Evolutionary conservation across 208 protist species (phyloP), one percentile per base, ranked within the genome.

Genomic region (Leishmania aethiopica): DNA sequence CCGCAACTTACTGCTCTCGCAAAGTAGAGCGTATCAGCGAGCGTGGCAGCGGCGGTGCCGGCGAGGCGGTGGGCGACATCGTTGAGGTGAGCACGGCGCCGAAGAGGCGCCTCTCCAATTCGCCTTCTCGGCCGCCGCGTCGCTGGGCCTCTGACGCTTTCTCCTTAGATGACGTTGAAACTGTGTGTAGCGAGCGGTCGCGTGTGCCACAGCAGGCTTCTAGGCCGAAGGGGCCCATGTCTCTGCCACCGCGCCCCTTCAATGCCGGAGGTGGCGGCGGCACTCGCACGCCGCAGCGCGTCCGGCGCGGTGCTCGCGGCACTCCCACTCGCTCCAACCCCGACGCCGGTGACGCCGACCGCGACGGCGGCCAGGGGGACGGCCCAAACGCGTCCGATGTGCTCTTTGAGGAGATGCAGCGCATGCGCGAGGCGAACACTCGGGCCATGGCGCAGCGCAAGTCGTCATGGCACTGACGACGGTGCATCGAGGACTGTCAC

Each of bases 401-500:
- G 32, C 47, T 91, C 42, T 75, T 96, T 17, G 79, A 76, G 4
- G 86, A 93, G 76, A 89, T 93, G 84, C 72, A 82, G 55, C 86
- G 87, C 13, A 75, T 96, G 85, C 88, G 87, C 28, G 86, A 92
- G 47, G 88, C 91, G 64, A 96, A 96, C 75, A 85, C 82, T 62
- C 85, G 84, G 28, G 93, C 93, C 6, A 87, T 95, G 73, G 81
- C 80, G 69, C 87, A 88, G 25, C 66, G 83, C 60, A 87, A 89
- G 67, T 70, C 84, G 37, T 71, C 49, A 19, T 88, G 87, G 84
- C 84, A 88, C 67, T 90, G 64, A 87, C 19, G 10, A 75, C 25
- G 35, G 28, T 69, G 62, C 32, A 28, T 69, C 11, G 4, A 40
- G 45, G 55, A 37, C 13, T 60, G 28, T 78, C 62, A 32, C 32